Percentiles rank a stretch among this genome's conserved stretches.
phyloP scores from a whole-genome alignment of 164 flowering plant species.

The Warburgia ugandensis region DNA sequence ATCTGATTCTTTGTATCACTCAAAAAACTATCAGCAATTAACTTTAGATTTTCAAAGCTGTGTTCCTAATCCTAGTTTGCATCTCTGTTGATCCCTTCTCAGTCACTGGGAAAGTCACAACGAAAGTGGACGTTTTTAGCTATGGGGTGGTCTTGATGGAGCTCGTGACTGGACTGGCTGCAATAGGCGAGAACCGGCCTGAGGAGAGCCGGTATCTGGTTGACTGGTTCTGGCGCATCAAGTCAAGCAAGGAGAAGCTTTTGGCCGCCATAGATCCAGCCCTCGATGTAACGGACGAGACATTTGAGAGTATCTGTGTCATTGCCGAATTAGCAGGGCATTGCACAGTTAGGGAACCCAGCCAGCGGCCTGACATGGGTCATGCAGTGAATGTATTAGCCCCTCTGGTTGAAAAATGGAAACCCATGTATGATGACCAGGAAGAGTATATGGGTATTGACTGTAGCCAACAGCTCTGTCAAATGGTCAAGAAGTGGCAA shows the following conservation, averaged over 20 bases:
- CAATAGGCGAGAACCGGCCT: conserved; percentile 64
- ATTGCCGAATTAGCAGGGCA: conserved; percentile 81
- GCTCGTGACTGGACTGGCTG: conserved; percentile 62
- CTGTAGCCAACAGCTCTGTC: conserved; percentile 46
- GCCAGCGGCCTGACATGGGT: conserved; percentile 78
- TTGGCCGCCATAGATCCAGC: conserved; percentile 51
- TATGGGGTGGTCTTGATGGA: conserved; percentile 87
- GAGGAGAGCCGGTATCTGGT: conserved; percentile 74
- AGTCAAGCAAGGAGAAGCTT: conserved; percentile 46
- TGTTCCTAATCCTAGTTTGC: neutral
- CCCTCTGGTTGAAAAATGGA: conserved; percentile 68
- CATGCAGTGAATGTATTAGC: conserved; percentile 64
- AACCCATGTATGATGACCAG: conserved; percentile 41
- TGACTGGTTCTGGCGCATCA: conserved; percentile 63
- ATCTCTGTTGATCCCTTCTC: conserved; percentile 10
- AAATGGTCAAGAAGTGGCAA: conserved; percentile 67
- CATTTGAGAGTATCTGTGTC: conserved; percentile 41
- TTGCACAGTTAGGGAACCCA: conserved; percentile 76
- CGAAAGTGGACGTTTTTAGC: conserved; percentile 77
- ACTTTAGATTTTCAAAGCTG: too few relatives aligned
- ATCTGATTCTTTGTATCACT: too few relatives aligned
- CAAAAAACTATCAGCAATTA: too few relatives aligned
- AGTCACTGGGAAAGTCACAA: conserved; percentile 80
- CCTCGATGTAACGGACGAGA: conserved; percentile 43
- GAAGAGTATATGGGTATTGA: conserved; percentile 52